These are phyloP conservation scores for Boechera stricta DNA, from an alignment of 345 rosid species.

Conservation along the genomic window DNA sequence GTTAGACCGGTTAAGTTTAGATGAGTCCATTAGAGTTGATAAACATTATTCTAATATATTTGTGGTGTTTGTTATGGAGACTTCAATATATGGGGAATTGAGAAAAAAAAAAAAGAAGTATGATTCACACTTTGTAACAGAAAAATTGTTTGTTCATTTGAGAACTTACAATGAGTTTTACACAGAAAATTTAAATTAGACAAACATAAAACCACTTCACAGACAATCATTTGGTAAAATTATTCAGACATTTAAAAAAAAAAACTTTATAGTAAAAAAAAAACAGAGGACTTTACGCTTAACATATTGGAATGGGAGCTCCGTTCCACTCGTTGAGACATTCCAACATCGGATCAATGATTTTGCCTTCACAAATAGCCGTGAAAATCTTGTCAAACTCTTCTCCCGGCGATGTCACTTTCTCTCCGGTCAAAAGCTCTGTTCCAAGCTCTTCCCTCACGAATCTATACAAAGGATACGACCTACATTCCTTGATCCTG, in stretches of 20 bases:
- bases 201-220: slow-evolving; percentile 37
- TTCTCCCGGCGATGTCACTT: slow-evolving; percentile 68
- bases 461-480: slow-evolving; percentile 71
- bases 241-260: slow-evolving; percentile 24
- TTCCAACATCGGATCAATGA: slow-evolving; percentile 72
- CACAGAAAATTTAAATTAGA: slow-evolving; percentile 21
- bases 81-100: neutral
- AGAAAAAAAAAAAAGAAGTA: neutral
- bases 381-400: slow-evolving; percentile 70
- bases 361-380: slow-evolving; percentile 66
- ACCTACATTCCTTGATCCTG: slow-evolving; percentile 72
- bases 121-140: slow-evolving; percentile 37
- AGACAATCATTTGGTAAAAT: slow-evolving; percentile 27
- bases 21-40: neutral
- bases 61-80: neutral
- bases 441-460: slow-evolving; percentile 69
- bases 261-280: slow-evolving; percentile 6
- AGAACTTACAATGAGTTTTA: slow-evolving; percentile 43
- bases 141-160: slow-evolving; percentile 37
- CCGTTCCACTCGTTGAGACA: slow-evolving; percentile 82
- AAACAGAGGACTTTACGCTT: slow-evolving; percentile 26
- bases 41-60: neutral
- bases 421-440: slow-evolving; percentile 66
- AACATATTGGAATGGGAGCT: slow-evolving; percentile 67
- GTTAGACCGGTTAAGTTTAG: neutral